These are phyloP conservation scores for Syzygium oleosum DNA, from an alignment of 345 rosid species.

Conservation along the genomic window DNA sequence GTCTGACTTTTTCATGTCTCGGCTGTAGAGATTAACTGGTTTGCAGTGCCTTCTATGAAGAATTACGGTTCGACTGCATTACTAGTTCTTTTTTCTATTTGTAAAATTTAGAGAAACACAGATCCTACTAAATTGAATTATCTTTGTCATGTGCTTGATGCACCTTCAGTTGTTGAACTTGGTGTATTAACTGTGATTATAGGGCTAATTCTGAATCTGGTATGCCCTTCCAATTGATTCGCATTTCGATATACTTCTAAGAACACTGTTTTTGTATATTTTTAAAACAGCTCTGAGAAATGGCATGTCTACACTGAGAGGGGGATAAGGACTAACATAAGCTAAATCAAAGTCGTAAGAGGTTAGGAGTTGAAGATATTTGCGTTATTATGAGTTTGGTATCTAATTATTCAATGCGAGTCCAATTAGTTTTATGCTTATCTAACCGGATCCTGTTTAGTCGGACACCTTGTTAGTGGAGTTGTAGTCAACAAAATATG, in stretches of 20 bases:
- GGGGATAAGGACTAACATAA: background rate
- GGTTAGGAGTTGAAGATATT: background rate
- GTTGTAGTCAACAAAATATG: background rate
- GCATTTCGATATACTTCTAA: background rate
- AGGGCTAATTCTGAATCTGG: background rate
- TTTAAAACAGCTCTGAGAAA: background rate
- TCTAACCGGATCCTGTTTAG: background rate
- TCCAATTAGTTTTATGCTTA: background rate
- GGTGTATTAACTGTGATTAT: background rate
- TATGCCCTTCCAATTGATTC: background rate
- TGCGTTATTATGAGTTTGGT: background rate
- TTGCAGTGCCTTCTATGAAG: background rate
- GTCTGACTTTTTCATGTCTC: background rate
- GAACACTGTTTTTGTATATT: background rate
- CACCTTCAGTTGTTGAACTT: background rate
- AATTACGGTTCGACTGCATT: background rate
- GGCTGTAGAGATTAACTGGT: background rate
- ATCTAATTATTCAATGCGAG: background rate
- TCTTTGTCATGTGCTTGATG: background rate
- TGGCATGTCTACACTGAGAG: background rate
- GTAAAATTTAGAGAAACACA: background rate
- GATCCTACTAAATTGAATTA: background rate
- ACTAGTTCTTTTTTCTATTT: background rate
- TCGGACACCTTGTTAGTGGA: background rate
- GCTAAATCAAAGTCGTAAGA: background rate